Evolutionary conservation across 129 eudicot species (phyloP).

Genomic region (Artemisia tridentata): DNA sequence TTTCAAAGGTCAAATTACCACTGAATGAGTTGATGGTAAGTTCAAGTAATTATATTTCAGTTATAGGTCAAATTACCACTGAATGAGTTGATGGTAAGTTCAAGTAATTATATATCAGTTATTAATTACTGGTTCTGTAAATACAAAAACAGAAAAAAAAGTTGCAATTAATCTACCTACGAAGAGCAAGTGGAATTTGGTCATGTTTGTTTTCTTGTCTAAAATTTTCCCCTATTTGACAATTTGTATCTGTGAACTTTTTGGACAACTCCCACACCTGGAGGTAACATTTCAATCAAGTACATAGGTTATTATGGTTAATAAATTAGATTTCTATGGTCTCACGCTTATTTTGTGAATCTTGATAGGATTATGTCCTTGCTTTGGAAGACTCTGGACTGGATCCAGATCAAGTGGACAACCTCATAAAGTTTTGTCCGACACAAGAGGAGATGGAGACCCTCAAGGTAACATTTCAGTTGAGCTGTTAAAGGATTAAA

Average conservation of each 20-base stretch:
- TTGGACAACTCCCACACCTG: not conserved
- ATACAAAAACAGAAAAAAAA: no score
- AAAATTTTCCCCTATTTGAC: not conserved
- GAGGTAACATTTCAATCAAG: no score
- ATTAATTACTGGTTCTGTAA: not conserved
- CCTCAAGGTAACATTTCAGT: constrained; percentile 58
- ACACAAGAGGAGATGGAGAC: constrained; percentile 87
- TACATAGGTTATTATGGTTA: no score
- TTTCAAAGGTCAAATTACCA: constrained; percentile 53
- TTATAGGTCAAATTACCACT: no score
- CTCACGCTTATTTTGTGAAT: not conserved
- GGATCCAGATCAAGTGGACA: constrained; percentile 87
- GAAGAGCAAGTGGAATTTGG: not conserved
- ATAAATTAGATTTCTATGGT: no score
- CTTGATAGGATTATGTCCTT: constrained; percentile 67
- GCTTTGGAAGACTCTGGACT: constrained; percentile 80
- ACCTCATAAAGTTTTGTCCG: constrained; percentile 90
- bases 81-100: no score
- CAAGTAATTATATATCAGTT: no score
- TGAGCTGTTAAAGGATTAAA: not conserved
- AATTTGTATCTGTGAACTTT: no score
- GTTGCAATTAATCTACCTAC: no score
- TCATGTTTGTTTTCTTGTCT: not conserved
- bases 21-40: constrained; percentile 56
- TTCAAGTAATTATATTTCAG: constrained; percentile 19